A percentile compares a stretch with the other conserved stretches of the same genome.
These are phyloP conservation scores for Nemania bipapillata DNA, from an alignment of 2,329 filamentous ascomycete species.

Conservation along the genomic window DNA sequence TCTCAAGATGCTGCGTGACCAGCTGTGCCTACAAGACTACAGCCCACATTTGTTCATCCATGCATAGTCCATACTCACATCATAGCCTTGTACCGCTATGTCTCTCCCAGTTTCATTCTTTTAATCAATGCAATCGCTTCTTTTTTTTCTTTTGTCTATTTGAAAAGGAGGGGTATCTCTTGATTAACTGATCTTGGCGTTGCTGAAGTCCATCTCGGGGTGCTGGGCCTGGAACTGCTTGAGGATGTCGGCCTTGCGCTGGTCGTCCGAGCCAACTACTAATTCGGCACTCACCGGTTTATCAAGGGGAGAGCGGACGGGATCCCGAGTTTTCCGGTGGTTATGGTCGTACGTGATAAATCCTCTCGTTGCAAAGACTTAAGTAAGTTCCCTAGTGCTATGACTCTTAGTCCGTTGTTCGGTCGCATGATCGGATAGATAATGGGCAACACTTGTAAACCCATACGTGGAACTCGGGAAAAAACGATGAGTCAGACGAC, in stretches of 20 bases:
- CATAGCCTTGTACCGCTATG: neutral
- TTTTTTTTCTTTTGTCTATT: neutral
- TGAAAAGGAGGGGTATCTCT: slow-evolving; percentile 11
- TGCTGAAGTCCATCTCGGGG: slow-evolving; percentile 77
- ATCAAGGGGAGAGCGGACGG: no score
- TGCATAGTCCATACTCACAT: neutral
- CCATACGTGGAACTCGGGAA: no score
- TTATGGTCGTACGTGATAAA: no score
- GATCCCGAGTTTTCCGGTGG: no score
- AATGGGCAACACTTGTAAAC: no score
- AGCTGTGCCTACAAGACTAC: neutral
- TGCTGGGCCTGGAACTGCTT: slow-evolving; percentile 89
- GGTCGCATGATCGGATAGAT: no score
- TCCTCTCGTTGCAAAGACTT: no score
- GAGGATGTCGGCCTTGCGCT: slow-evolving; percentile 92
- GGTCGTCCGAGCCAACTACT: slow-evolving; percentile 93
- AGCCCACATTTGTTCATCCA: neutral
- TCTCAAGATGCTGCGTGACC: neutral
- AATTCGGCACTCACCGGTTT: no score
- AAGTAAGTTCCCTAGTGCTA: no score
- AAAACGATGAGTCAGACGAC: no score
- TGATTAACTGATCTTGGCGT: slow-evolving; percentile 70
- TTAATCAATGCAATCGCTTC: no score
- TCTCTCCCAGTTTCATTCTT: neutral
- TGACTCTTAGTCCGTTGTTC: no score